Percentiles rank a stretch among this genome's conserved stretches.
phyloP scores from a whole-genome alignment of 805 yeast species.

The Candida sphagnicola region DNA sequence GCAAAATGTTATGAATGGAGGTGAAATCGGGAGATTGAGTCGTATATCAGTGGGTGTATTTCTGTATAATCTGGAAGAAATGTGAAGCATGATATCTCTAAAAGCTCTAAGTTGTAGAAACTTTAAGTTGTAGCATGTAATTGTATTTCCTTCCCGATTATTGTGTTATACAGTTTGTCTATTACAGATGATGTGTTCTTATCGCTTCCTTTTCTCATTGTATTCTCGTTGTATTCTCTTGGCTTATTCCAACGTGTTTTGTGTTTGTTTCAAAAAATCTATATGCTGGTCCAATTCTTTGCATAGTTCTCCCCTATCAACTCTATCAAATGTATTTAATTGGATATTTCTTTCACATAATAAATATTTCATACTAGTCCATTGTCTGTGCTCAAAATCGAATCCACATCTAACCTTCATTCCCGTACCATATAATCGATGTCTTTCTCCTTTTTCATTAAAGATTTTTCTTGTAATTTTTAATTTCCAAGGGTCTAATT shows the following conservation, averaged over 20 bases:
- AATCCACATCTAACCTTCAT: slow-evolving; percentile 48
- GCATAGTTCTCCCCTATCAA: slow-evolving; percentile 43
- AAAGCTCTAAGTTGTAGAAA: too few species aligned
- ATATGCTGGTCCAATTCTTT: slow-evolving; percentile 47
- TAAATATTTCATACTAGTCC: slow-evolving; percentile 53
- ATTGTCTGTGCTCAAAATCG: slow-evolving; percentile 57
- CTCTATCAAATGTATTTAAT: slow-evolving; percentile 40
- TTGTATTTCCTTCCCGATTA: too few species aligned
- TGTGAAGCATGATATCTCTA: too few species aligned
- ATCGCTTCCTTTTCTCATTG: background rate
- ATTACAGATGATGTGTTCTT: too few species aligned
- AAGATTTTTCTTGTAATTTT: slow-evolving; percentile 38
- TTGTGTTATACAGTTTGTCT: too few species aligned
- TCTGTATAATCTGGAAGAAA: too few species aligned
- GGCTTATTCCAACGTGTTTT: slow-evolving; percentile 3
- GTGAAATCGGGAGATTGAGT: too few species aligned
- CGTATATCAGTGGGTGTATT: too few species aligned
- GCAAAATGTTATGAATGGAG: too few species aligned
- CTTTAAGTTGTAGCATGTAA: too few species aligned
- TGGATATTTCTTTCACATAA: slow-evolving; percentile 49
- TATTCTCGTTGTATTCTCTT: background rate
- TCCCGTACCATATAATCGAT: slow-evolving; percentile 58
- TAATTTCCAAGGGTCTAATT: slow-evolving; percentile 58
- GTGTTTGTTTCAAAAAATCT: slow-evolving; percentile 29
- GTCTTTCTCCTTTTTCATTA: slow-evolving; percentile 41